Evolutionary conservation across 345 rosid genomes (phyloP).

Genomic region (Erodium maritimum): DNA sequence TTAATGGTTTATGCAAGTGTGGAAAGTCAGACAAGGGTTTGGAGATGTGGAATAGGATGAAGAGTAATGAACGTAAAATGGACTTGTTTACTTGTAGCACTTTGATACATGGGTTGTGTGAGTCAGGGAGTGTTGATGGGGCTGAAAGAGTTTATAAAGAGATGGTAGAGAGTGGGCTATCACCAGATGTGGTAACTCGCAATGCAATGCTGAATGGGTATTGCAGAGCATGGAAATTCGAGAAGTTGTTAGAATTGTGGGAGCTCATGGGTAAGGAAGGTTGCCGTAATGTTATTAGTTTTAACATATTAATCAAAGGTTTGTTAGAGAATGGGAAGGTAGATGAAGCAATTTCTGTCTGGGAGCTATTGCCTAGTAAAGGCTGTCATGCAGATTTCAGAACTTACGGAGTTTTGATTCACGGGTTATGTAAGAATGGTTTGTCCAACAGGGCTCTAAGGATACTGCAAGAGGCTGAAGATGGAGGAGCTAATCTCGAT

Average conservation of each 20-base stretch:
- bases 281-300: constrained; percentile 48
- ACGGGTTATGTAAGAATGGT: constrained; percentile 76
- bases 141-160: constrained; percentile 58
- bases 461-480: constrained; percentile 44
- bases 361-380: constrained; percentile 47
- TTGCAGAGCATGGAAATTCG: constrained; percentile 40
- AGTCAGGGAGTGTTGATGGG: constrained; percentile 47
- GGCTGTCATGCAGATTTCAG: constrained; percentile 41
- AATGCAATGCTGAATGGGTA: constrained; percentile 76
- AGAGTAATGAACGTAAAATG: constrained; percentile 43
- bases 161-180: constrained; percentile 39
- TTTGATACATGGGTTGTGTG: constrained; percentile 54
- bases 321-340: constrained; percentile 53
- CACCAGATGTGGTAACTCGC: constrained; percentile 56
- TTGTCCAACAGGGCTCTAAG: constrained; percentile 55
- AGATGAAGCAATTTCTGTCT: constrained; percentile 50
- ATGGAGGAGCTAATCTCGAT: constrained; percentile 36
- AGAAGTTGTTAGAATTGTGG: constrained; percentile 71
- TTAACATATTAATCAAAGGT: constrained; percentile 61
- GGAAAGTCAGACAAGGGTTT: constrained; percentile 54
- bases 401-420: constrained; percentile 54
- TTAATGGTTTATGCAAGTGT: constrained; percentile 66
- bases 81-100: constrained; percentile 61
- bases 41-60: constrained; percentile 74
- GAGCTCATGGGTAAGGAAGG: constrained; percentile 50